Conservation (phyloP, 1,139 yeast species). For the Blastobotrys capitulatus region DNA sequence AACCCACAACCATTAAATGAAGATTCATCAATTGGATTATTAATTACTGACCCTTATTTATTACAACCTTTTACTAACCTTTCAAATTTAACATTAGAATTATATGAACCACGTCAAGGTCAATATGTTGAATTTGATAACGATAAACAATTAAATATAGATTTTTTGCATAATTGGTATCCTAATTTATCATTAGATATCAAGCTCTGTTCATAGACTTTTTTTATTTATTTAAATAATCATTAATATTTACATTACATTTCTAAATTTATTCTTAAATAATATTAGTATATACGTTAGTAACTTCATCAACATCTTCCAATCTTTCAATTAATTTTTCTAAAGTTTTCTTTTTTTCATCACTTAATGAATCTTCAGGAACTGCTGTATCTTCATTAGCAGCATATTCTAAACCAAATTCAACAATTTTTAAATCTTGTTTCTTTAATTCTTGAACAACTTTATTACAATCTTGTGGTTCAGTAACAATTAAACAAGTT, state of each 20-base stretch:
- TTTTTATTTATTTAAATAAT: not conserved
- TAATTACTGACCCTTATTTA: not conserved
- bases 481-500: slow-evolving; percentile 29
- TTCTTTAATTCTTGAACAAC: slow-evolving; percentile 54
- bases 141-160: not conserved
- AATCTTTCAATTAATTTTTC: slow-evolving; percentile 55
- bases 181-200: not conserved
- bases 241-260: no score
- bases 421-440: slow-evolving; percentile 49
- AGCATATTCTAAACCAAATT: slow-evolving; percentile 62
- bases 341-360: slow-evolving; percentile 47
- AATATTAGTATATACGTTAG: slow-evolving; percentile 61
- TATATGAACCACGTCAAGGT: not conserved
- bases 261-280: slow-evolving; percentile 12
- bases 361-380: slow-evolving; percentile 39
- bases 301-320: slow-evolving; percentile 76
- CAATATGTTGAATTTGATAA: not conserved
- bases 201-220: not conserved
- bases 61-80: not conserved
- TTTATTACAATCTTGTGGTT: slow-evolving; percentile 55
- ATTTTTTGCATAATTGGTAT: not conserved
- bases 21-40: not conserved
- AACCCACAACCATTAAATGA: not conserved
- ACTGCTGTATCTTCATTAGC: slow-evolving; percentile 60
- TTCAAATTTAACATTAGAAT: not conserved